Percentiles rank a stretch among this genome's conserved stretches.
Conservation (phyloP, 2,329 filamentous ascomycete species). For the Pestalotiopsis sp. region DNA sequence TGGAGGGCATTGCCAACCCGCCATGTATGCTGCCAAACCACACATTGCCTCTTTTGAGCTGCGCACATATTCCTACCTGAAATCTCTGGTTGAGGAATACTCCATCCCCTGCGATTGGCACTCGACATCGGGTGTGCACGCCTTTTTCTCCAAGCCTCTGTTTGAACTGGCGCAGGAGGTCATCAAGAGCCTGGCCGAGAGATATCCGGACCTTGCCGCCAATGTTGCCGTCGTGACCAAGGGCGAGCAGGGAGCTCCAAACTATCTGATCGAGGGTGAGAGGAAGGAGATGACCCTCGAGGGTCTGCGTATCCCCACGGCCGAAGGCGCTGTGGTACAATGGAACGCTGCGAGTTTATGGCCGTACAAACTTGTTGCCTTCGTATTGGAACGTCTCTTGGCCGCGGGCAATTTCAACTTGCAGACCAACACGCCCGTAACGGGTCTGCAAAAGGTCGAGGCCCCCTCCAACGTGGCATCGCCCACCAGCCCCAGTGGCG, state of each 20-base stretch:
- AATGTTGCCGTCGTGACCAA: conserved; percentile 43
- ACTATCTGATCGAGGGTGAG: conserved; percentile 24
- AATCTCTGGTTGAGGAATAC: conserved; percentile 56
- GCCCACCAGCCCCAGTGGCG: conserved; percentile 9
- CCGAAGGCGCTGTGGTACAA: conserved; percentile 66
- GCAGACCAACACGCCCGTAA: conserved; percentile 72
- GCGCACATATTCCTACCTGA: conserved; percentile 64
- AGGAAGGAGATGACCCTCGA: conserved; percentile 40
- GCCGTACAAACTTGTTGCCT: conserved; percentile 83
- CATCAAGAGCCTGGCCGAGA: conserved; percentile 50
- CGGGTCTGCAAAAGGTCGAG: conserved; percentile 40
- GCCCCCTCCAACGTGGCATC: conserved; percentile 17
- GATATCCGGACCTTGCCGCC: conserved; percentile 59
- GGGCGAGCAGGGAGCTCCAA: conserved; percentile 23
- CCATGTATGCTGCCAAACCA: conserved; percentile 62
- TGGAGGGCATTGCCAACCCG: conserved; percentile 75
- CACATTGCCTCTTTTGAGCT: conserved; percentile 73
- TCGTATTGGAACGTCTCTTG: conserved; percentile 65
- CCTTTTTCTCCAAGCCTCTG: conserved; percentile 58
- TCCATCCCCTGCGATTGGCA: conserved; percentile 72
- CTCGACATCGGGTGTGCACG: conserved; percentile 63
- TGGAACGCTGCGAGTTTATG: conserved; percentile 68
- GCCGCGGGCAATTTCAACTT: conserved; percentile 61
- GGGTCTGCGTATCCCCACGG: conserved; percentile 55
- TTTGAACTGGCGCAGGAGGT: conserved; percentile 53